phyloP scores from a whole-genome alignment of 192 early-diverging fungal species.

The Coemansia sp. region DNA sequence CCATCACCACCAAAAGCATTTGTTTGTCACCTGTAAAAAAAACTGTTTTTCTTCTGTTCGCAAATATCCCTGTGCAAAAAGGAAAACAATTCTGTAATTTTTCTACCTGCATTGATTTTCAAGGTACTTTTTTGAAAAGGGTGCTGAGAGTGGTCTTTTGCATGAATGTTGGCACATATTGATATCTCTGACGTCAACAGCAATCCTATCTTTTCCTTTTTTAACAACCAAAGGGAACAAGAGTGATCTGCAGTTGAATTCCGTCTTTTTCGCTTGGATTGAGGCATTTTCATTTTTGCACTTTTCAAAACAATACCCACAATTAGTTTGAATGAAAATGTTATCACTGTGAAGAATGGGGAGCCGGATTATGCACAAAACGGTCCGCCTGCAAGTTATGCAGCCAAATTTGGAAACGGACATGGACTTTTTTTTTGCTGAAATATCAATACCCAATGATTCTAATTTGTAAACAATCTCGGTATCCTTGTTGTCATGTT shows the following conservation, averaged over 20 bases:
- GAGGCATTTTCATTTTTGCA: neutral
- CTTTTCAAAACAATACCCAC: neutral
- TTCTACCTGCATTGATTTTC: conserved; percentile 1
- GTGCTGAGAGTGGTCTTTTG: neutral
- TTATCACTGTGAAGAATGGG: neutral
- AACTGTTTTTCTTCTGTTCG: neutral
- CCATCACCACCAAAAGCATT: neutral
- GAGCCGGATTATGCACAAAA: neutral
- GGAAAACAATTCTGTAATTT: neutral
- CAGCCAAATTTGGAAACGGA: neutral
- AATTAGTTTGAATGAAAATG: neutral
- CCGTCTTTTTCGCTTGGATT: neutral
- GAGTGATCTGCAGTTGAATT: too few species aligned
- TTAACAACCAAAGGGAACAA: neutral
- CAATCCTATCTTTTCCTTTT: neutral
- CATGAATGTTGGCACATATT: neutral
- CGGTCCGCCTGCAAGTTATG: neutral
- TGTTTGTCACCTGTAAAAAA: neutral
- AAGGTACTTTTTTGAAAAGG: neutral
- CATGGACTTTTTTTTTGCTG: neutral
- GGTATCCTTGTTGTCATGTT: neutral
- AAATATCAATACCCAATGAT: too few species aligned
- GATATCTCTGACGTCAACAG: neutral
- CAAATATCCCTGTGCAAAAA: neutral
- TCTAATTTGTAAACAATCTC: neutral